Conservation (phyloP, 176 grass and related monocot species). For the Musa schizocarpa region DNA sequence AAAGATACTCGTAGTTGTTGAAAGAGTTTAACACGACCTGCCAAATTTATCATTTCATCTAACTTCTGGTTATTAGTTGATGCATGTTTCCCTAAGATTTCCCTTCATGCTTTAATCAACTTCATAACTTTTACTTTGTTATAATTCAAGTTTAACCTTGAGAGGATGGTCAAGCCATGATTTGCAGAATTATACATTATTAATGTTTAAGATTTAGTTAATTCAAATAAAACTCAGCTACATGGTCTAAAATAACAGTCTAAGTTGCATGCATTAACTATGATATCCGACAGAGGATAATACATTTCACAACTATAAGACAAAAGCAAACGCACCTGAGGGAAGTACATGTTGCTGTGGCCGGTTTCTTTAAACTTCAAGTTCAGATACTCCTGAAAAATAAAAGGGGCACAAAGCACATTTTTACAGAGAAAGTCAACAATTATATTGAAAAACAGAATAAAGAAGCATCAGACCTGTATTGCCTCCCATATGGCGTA, state of each 20-base stretch:
- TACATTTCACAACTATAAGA: not conserved
- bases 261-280: not conserved
- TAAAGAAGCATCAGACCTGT: conserved; percentile 28
- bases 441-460: not conserved
- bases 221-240: not conserved
- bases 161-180: not conserved
- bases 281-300: not conserved
- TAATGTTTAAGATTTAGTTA: too few relatives aligned
- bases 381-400: conserved; percentile 76
- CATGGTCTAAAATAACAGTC: too few relatives aligned
- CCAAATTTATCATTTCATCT: too few relatives aligned
- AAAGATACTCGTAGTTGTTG: too few relatives aligned
- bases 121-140: not conserved
- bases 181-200: not conserved
- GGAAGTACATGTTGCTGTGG: conserved; percentile 98
- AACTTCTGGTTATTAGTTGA: not conserved
- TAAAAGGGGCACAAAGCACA: not conserved
- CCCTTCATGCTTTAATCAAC: not conserved
- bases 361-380: conserved; percentile 96
- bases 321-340: conserved; percentile 40
- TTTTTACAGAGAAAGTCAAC: not conserved
- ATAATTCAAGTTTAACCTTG: not conserved
- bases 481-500: conserved; percentile 98
- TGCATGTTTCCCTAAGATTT: not conserved
- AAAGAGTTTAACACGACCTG: too few relatives aligned